Percentiles rank a stretch among this genome's conserved stretches.
These are phyloP conservation scores for Backusella westeae DNA, from an alignment of 192 early-diverging fungal genomes.

Conservation along the genomic window DNA sequence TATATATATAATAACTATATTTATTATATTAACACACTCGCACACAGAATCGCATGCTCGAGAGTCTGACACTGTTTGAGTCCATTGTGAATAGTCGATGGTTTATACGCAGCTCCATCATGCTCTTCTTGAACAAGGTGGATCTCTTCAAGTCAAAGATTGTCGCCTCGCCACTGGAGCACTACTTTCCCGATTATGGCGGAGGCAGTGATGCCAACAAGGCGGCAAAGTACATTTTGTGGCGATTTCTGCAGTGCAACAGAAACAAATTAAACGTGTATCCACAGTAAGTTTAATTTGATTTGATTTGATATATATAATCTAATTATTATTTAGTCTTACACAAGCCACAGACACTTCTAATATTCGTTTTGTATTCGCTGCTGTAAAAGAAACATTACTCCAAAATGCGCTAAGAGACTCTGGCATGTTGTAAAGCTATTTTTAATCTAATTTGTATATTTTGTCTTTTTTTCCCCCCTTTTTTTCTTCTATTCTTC, in stretches of 20 bases:
- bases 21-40: conserved; percentile 8
- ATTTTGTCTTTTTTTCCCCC: background rate
- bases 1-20: background rate
- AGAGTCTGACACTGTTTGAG: conserved; percentile 79
- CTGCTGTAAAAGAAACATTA: conserved; percentile 74
- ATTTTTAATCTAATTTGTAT: background rate
- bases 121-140: conserved; percentile 85
- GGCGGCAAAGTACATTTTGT: conserved; percentile 87
- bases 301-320: no score
- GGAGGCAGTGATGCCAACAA: conserved; percentile 78
- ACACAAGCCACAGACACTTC: conserved; percentile 13
- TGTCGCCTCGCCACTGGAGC: conserved; percentile 58
- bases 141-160: conserved; percentile 79
- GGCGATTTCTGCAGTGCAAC: conserved; percentile 89
- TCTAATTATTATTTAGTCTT: conserved; percentile 1
- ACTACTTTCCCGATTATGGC: conserved; percentile 81
- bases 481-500: background rate
- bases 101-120: conserved; percentile 82
- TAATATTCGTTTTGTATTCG: conserved; percentile 66
- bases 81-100: conserved; percentile 83
- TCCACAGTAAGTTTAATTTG: conserved; percentile 62
- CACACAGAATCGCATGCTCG: conserved; percentile 76
- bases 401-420: conserved; percentile 65
- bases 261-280: conserved; percentile 82
- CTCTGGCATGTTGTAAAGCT: conserved; percentile 43